A percentile compares a stretch with the other conserved stretches of the same genome.
Conservation (phyloP, 805 yeast species). For the Alloascoidea hylecoeti region DNA sequence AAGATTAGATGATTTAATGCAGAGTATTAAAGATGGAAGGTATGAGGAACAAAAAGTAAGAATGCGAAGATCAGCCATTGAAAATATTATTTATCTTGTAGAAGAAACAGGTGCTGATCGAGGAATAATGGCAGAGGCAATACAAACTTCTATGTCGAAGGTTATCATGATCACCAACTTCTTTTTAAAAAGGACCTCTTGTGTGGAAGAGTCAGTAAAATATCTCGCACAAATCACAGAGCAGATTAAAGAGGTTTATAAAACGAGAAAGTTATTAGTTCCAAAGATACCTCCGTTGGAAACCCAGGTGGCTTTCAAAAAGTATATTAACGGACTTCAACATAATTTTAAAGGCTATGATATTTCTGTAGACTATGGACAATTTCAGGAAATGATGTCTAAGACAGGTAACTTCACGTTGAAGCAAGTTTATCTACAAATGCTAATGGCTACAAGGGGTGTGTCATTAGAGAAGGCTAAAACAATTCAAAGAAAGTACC, state of each 20-base stretch:
- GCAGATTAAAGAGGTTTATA: slow-evolving; percentile 25
- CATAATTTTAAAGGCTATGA: slow-evolving; percentile 24
- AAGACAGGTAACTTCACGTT: slow-evolving; percentile 61
- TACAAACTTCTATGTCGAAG: slow-evolving; percentile 64
- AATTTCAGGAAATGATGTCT: slow-evolving; percentile 54
- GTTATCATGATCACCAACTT: slow-evolving; percentile 55
- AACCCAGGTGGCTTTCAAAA: slow-evolving; percentile 21
- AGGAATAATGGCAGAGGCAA: slow-evolving; percentile 30
- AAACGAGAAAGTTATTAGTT: slow-evolving; percentile 26
- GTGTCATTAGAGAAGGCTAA: slow-evolving; percentile 77
- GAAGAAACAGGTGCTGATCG: slow-evolving; percentile 50
- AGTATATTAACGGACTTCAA: slow-evolving; percentile 7
- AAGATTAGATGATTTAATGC: slow-evolving; percentile 71
- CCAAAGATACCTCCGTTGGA: slow-evolving; percentile 34
- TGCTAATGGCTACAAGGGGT: slow-evolving; percentile 74
- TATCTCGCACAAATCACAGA: slow-evolving; percentile 38
- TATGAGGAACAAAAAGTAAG: slow-evolving; percentile 79
- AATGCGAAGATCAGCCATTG: slow-evolving; percentile 52
- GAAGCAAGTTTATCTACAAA: slow-evolving; percentile 57
- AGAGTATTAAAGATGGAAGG: slow-evolving; percentile 78
- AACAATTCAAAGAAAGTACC: slow-evolving; percentile 53
- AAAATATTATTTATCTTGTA: slow-evolving; percentile 57
- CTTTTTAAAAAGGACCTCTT: slow-evolving; percentile 50
- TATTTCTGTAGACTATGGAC: slow-evolving; percentile 20
- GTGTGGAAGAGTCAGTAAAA: slow-evolving; percentile 60